Percentiles rank a stretch among this genome's conserved stretches.
These are phyloP conservation scores for Debaryomyces nepalensis DNA, from an alignment of 1,139 yeast species.

Conservation along the genomic window DNA sequence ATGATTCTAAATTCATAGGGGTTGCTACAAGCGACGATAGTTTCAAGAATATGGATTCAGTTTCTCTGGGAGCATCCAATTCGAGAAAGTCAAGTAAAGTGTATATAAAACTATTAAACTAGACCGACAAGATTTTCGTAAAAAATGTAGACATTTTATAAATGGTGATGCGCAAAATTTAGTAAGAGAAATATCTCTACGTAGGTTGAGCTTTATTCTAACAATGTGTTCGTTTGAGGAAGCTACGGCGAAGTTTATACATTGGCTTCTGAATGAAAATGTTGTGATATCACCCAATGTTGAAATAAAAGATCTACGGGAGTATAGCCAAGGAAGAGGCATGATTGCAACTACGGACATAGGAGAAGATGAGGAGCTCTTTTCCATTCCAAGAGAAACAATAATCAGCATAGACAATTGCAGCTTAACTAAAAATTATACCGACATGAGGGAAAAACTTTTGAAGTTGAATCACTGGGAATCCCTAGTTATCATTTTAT, in stretches of 20 bases:
- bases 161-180: background rate
- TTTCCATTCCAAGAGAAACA: conserved; percentile 65
- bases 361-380: conserved; percentile 59
- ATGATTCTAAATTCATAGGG: conserved; percentile 45
- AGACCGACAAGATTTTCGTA: background rate
- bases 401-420: conserved; percentile 66
- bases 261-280: conserved; percentile 57
- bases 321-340: conserved; percentile 74
- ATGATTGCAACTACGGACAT: conserved; percentile 69
- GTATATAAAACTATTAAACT: conserved; percentile 15
- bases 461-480: conserved; percentile 72
- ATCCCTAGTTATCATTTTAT: conserved; percentile 66
- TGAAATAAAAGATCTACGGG: conserved; percentile 61
- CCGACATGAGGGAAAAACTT: conserved; percentile 38
- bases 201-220: background rate
- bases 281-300: conserved; percentile 60
- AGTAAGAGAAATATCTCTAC: no score
- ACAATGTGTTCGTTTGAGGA: conserved; percentile 14
- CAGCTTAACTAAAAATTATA: conserved; percentile 40
- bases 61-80: conserved; percentile 16
- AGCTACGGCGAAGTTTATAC: conserved; percentile 45
- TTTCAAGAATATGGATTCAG: conserved; percentile 35
- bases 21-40: conserved; percentile 70
- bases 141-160: background rate
- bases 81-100: conserved; percentile 21